Conservation (phyloP, 2,329 filamentous ascomycete species). For the Knufia petricola region DNA sequence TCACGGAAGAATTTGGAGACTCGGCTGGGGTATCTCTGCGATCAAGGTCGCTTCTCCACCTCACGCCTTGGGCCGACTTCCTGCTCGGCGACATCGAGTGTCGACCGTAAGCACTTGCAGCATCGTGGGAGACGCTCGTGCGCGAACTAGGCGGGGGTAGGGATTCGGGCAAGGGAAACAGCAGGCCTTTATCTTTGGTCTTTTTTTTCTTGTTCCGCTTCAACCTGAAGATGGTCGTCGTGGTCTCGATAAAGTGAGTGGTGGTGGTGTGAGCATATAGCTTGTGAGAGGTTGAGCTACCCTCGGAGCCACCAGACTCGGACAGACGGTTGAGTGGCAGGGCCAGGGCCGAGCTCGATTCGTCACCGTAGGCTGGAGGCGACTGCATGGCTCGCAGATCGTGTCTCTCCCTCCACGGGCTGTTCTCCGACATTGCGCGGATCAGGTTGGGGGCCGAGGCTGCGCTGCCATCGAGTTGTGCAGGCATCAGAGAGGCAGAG, state of each 20-base stretch:
- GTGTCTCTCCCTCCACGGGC: conserved; percentile 5
- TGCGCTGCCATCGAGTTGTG: conserved; percentile 14
- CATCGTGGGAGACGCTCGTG: conserved; percentile 25
- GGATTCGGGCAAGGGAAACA: conserved; percentile 85
- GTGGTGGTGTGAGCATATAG: conserved; percentile 52
- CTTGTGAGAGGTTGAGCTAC: conserved; percentile 60
- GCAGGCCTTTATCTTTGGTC: conserved; percentile 56
- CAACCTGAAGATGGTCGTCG: conserved; percentile 70
- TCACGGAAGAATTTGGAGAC: conserved; percentile 44
- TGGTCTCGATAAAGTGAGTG: conserved; percentile 53
- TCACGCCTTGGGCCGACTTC: conserved; percentile 17
- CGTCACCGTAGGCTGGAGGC: conserved; percentile 53
- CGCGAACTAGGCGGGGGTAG: conserved; percentile 39
- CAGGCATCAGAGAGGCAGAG: conserved; percentile 1
- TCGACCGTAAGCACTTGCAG: conserved; percentile 31
- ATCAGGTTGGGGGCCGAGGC: conserved; percentile 24
- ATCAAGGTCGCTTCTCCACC: conserved; percentile 15
- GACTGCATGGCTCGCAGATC: conserved; percentile 18
- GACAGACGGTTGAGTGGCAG: conserved; percentile 59
- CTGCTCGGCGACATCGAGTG: conserved; percentile 22
- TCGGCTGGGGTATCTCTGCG: conserved; percentile 30
- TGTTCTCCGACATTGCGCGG: conserved; percentile 6
- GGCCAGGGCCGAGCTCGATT: conserved; percentile 52
- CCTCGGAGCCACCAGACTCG: conserved; percentile 85
- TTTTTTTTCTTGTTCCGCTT: conserved; percentile 51